A percentile compares a stretch with the other conserved stretches of the same genome.
Conservation (phyloP, 2,329 filamentous ascomycete genomes). For the Helotiales sp. region DNA sequence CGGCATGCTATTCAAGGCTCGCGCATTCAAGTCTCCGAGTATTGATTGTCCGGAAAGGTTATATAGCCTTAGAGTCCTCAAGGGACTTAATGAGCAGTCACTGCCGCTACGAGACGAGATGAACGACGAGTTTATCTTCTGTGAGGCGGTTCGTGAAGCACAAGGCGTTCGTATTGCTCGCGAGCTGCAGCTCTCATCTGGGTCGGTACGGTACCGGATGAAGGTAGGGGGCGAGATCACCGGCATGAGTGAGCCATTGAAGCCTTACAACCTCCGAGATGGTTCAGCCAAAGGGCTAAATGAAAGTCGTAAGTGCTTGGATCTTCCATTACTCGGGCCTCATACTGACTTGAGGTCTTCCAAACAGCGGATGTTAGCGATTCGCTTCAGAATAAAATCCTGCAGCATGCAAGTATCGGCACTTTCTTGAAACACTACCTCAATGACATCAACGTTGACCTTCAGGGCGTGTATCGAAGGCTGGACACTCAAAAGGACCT, state of each 20-base stretch:
- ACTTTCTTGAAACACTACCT: too few species aligned
- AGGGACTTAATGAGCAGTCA: neutral
- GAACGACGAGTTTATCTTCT: neutral
- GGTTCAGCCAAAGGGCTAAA: constrained; percentile 7
- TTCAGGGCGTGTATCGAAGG: neutral
- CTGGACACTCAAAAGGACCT: neutral
- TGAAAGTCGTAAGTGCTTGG: too few species aligned
- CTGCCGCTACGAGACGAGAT: neutral
- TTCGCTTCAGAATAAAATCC: neutral
- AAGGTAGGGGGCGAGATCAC: neutral
- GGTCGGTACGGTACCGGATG: neutral
- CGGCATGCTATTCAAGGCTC: too few species aligned
- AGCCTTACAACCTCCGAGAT: neutral
- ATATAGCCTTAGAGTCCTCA: neutral
- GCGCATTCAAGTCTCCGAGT: too few species aligned
- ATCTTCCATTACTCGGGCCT: neutral
- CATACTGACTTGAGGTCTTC: neutral
- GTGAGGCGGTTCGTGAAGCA: too few species aligned
- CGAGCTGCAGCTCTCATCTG: neutral
- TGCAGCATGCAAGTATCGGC: too few species aligned
- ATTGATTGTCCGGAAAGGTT: neutral
- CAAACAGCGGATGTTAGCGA: neutral
- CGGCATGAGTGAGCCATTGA: neutral
- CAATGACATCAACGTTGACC: neutral
- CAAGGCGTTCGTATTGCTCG: neutral